A percentile compares a stretch with the other conserved stretches of the same genome.
These are phyloP conservation scores for Suillus hirtellus DNA, from an alignment of 768 basidiomycete genomes.

Conservation along the genomic window DNA sequence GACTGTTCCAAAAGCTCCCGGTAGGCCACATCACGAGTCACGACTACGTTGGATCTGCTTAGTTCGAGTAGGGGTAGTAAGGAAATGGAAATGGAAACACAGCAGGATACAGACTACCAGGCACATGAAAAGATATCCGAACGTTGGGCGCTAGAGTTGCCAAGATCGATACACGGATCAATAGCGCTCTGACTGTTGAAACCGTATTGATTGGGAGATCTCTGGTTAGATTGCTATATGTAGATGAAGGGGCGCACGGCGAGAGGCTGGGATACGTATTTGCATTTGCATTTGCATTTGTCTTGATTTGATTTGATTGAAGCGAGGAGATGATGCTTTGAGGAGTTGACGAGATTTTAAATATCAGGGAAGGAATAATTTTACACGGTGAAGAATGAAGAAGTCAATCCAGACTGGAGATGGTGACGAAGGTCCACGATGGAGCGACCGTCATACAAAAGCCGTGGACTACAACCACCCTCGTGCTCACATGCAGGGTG, in stretches of 20 bases:
- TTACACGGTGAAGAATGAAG: not conserved
- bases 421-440: not conserved
- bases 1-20: not conserved
- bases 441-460: not conserved
- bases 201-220: not conserved
- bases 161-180: not conserved
- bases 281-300: not conserved
- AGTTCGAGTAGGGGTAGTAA: not conserved
- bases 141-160: not conserved
- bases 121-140: not conserved
- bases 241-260: not conserved
- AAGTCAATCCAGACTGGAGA: not conserved
- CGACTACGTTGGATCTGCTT: not conserved
- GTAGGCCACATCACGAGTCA: not conserved
- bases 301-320: not conserved
- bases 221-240: not conserved
- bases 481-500: not conserved
- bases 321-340: not conserved
- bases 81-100: not conserved
- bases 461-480: not conserved
- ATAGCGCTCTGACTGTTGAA: not conserved
- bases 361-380: too few species aligned
- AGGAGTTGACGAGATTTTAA: not conserved
- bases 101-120: not conserved
- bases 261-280: not conserved